Evolutionary conservation across 768 basidiomycete genomes (phyloP), one percentile per base, ranked within the genome.

Genomic region (Stropharia rugosoannulata): DNA sequence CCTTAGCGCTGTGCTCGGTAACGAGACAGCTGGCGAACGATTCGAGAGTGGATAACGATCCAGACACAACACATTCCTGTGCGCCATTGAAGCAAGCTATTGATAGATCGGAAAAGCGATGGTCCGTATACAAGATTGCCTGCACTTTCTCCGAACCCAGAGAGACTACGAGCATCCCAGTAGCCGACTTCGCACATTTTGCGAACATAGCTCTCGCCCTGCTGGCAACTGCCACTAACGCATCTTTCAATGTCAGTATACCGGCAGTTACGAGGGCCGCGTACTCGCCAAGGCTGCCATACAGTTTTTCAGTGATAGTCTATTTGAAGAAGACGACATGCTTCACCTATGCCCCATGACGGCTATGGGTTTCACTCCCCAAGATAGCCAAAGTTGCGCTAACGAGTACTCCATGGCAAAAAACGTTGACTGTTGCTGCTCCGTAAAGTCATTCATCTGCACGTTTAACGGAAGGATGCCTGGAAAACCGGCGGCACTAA

Each of bases 301-400:
- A 41, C 15, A 51, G 46, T 48, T 44, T 25, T 29, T 65, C 57
- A 60, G 59, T 58, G 39, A 49, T 40, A 49, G 38, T 40, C 15
- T 5, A 47, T n/a, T 40, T 22, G 25, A 46, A 43, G 49, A 35
- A 38, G 4, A 27, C 27, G 44, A 46, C 40, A 18, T 53, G 37
- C 64, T 76, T 54, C 47, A 89, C 89, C 89, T 91, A 62, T 90
- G 89, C 3, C 89, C 89, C 15, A 85, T 75, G 12, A 89, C 82
- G 0, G 77, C 83, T n/a, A 70, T 61, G 4, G 89, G 89, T 18
- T 62, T 59, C 11, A 90, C 41, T 1, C 88, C 89, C 87, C 85
- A 90, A 6, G 78, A 80, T 35, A 79, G 79, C 89, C 89, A 91
- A 12, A 91, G 55, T 44, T 69, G 71, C 0, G 82, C 78, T 18